A percentile compares a stretch with the other conserved stretches of the same genome.
These are phyloP conservation scores for Fistulifera solaris DNA, from an alignment of 108 stramenopile species.

Conservation along the genomic window DNA sequence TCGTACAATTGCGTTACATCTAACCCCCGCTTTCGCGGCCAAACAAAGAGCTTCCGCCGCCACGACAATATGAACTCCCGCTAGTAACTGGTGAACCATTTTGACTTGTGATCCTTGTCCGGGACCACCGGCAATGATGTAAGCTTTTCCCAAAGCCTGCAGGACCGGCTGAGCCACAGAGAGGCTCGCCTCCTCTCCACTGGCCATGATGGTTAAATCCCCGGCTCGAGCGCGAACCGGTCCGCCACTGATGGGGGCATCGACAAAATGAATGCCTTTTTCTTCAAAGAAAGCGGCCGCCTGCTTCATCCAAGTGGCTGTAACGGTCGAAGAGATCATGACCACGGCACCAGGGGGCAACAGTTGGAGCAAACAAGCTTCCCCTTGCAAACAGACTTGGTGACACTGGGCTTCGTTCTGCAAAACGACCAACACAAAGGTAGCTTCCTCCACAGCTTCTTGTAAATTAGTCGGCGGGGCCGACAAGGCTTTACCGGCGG, in stretches of 20 bases:
- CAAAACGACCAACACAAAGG: conserved; percentile 49
- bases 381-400: conserved; percentile 35
- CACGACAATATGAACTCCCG: conserved; percentile 63
- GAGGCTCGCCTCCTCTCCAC: conserved; percentile 25
- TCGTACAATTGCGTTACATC: conserved; percentile 61
- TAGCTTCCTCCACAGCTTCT: conserved; percentile 24
- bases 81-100: conserved; percentile 70
- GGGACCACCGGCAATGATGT: conserved; percentile 56
- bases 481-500: conserved; percentile 24
- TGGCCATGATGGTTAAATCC: conserved; percentile 59
- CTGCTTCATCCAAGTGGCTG: conserved; percentile 41
- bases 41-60: conserved; percentile 61
- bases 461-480: conserved; percentile 4
- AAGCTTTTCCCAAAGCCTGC: conserved; percentile 41
- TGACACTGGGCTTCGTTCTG: conserved; percentile 68
- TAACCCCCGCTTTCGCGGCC: conserved; percentile 64
- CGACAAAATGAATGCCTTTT: conserved; percentile 36
- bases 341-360: conserved; percentile 31
- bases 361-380: conserved; percentile 17
- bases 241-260: conserved; percentile 71
- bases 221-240: conserved; percentile 51
- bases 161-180: conserved; percentile 26
- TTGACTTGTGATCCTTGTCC: conserved; percentile 66
- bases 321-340: conserved; percentile 60
- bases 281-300: conserved; percentile 21